Conservation (phyloP, 2,329 filamentous ascomycete species). For the Domatiomyces globalis region DNA sequence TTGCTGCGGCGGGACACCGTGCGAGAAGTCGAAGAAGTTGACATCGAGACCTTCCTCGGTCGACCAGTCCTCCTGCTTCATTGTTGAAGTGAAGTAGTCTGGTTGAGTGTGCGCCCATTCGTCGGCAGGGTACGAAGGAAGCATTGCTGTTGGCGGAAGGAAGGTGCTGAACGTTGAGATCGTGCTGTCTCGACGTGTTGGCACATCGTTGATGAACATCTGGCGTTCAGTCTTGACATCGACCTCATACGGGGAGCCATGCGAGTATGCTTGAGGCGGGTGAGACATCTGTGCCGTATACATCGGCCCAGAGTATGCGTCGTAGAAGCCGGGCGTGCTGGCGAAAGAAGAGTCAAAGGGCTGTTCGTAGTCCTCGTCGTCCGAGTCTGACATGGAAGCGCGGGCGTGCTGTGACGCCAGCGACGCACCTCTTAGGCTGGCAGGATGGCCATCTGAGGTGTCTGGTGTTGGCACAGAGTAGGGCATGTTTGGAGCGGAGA, state of each 20-base stretch:
- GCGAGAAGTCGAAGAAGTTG: slow-evolving; percentile 71
- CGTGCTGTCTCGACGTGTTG: slow-evolving; percentile 70
- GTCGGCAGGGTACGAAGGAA: slow-evolving; percentile 43
- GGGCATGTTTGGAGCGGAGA: slow-evolving; percentile 34
- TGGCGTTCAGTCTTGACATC: slow-evolving; percentile 93
- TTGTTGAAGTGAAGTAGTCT: slow-evolving; percentile 18
- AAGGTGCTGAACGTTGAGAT: slow-evolving; percentile 90
- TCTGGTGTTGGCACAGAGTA: slow-evolving; percentile 72
- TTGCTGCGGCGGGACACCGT: slow-evolving; percentile 45
- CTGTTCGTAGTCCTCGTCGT: slow-evolving; percentile 56
- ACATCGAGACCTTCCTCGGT: slow-evolving; percentile 53
- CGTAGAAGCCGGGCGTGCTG: slow-evolving; percentile 25
- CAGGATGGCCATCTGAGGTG: slow-evolving; percentile 26
- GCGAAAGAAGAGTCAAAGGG: slow-evolving; percentile 56
- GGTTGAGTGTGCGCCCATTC: slow-evolving; percentile 59
- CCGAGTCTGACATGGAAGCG: slow-evolving; percentile 50
- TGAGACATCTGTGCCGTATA: slow-evolving; percentile 42
- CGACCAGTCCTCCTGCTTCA: slow-evolving; percentile 50
- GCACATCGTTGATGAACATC: slow-evolving; percentile 83
- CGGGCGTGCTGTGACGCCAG: neutral
- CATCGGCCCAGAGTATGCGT: slow-evolving; percentile 29
- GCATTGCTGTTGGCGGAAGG: slow-evolving; percentile 52
- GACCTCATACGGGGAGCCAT: slow-evolving; percentile 63
- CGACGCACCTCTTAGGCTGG: neutral
- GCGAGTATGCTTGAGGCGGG: slow-evolving; percentile 41